Evolutionary conservation across 805 yeast genomes (phyloP), one percentile per base, ranked within the genome.

Genomic region (Starmerella bombi): DNA sequence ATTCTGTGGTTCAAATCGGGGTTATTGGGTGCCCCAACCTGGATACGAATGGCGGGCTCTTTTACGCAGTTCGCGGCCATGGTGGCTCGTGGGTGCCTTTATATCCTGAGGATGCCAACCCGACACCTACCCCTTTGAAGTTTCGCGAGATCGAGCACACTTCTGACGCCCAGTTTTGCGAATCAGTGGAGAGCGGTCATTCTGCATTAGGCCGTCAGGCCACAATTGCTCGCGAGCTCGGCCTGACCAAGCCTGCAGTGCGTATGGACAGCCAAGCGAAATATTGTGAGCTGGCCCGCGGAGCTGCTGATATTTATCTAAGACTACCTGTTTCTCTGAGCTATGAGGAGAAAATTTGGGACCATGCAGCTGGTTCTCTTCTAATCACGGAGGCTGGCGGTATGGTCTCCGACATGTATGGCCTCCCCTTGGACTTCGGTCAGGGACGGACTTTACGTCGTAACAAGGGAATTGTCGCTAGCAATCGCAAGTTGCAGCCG

Each of bases 21-120:
- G 93, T 82, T 20, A 82, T 91, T 59, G 98, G 97, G 1, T 88
- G 97, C 60, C 99, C 99, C 25, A 91, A 91, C 58, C 65, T 93
- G 43, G 68, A 64, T 32, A 60, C 74, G 20, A 65, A 59, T 36
- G 94, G 94, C n/a, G 86, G 86, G 0, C 59, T 82, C 25, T 83
- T 74, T 59, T 71, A 80, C 21, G 85, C 93, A 9, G 68, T 78
- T 20, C 65, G 65, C 40, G 79, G 77, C 4, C 60, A 66, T 25
- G 94, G 94, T 0, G 72, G 93, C 0, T 80, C 58, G 55, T 73
- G 74, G 29, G 59, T 55, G 42, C 69, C 72, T 25, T 56, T 55
- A 33, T 60, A 50, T 54, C 34, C 65, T 54, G 49, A 49, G 41
- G 58, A 53, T 32, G 17, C 27, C 18, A 20, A 25, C 18, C 17